phyloP scores from a whole-genome alignment of 495 filamentous ascomycete genomes.

The Lepraria neglecta region DNA sequence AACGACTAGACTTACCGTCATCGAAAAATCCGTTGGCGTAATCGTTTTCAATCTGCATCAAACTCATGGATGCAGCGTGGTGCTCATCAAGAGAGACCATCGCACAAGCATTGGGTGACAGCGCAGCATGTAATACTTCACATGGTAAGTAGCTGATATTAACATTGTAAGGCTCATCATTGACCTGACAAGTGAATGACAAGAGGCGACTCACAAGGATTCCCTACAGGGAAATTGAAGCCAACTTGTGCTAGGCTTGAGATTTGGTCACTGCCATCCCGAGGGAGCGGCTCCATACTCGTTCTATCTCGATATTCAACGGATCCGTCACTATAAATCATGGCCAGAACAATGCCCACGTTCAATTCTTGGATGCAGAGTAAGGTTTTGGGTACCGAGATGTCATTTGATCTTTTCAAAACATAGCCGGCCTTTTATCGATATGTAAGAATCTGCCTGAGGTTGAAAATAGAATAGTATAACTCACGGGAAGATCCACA shows the following conservation, averaged over 20 bases:
- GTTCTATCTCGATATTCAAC: constrained; percentile 69
- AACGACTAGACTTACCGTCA: constrained; percentile 36
- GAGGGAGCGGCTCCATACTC: constrained; percentile 58
- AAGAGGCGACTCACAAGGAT: constrained; percentile 41
- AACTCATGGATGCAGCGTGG: constrained; percentile 55
- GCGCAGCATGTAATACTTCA: constrained; percentile 57
- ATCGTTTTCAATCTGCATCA: constrained; percentile 49
- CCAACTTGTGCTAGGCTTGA: constrained; percentile 65
- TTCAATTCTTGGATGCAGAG: constrained; percentile 60
- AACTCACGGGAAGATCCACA: constrained; percentile 33
- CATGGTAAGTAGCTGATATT: background rate
- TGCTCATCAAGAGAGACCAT: constrained; percentile 59
- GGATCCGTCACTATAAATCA: constrained; percentile 69
- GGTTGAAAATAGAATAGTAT: background rate
- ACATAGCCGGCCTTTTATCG: constrained; percentile 46
- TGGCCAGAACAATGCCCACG: constrained; percentile 58
- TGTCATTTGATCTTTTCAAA: constrained; percentile 61
- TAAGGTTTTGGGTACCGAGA: constrained; percentile 59
- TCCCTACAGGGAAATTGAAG: constrained; percentile 54
- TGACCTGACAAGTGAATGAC: constrained; percentile 25
- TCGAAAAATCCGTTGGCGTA: constrained; percentile 37
- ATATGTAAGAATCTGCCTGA: background rate
- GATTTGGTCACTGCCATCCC: constrained; percentile 54
- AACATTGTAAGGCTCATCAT: constrained; percentile 10
- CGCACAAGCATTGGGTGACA: constrained; percentile 70